phyloP scores from a whole-genome alignment of 768 basidiomycete genomes.

The Auricularia cornea region DNA sequence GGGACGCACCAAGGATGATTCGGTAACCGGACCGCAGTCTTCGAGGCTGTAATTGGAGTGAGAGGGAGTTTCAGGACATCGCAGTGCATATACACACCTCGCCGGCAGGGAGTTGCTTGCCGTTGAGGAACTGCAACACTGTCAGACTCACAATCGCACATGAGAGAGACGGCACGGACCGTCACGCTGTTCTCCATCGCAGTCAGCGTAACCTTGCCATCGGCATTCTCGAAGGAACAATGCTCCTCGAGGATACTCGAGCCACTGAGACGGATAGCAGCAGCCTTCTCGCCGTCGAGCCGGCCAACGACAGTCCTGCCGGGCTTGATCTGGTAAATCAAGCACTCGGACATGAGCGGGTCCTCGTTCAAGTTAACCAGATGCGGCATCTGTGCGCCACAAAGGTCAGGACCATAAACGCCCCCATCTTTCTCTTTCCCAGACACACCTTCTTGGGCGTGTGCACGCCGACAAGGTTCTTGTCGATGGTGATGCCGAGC shows the following conservation, averaged over 20 bases:
- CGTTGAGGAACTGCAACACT: conserved; percentile 74
- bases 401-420: background rate
- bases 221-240: conserved; percentile 80
- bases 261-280: conserved; percentile 88
- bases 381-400: conserved; percentile 67
- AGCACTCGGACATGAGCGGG: conserved; percentile 93
- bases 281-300: conserved; percentile 68
- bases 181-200: conserved; percentile 76
- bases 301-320: conserved; percentile 84
- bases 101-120: conserved; percentile 70
- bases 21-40: conserved; percentile 92
- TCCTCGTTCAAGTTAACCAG: conserved; percentile 91
- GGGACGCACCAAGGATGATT: conserved; percentile 79
- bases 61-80: too few relatives aligned
- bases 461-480: conserved; percentile 93
- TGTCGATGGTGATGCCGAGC: conserved; percentile 95
- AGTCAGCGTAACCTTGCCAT: conserved; percentile 77
- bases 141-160: conserved; percentile 2
- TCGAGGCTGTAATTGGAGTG: conserved; percentile 39
- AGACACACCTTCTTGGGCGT: conserved; percentile 80
- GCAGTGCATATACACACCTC: conserved; percentile 32
- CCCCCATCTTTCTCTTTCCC: too few relatives aligned
- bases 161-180: conserved; percentile 34
- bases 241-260: conserved; percentile 88
- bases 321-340: conserved; percentile 85